Percentiles rank a stretch among this genome's conserved stretches.
phyloP scores from a whole-genome alignment of 495 filamentous ascomycete genomes.

The Tuber microsphaerosporum region DNA sequence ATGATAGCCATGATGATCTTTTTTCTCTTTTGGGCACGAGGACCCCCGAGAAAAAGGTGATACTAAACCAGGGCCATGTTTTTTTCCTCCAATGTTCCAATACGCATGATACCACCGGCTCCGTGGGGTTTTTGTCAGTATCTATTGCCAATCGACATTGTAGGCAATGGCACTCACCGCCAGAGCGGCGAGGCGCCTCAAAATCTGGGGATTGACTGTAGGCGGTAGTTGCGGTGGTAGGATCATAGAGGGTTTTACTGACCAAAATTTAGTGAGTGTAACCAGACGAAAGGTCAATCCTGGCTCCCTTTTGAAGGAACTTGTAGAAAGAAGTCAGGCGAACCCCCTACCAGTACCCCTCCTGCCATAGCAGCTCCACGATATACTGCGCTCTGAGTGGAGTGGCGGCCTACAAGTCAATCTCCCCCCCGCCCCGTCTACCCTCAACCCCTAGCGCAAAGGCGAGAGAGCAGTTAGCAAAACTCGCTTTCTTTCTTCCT shows the following conservation, averaged over 20 bases:
- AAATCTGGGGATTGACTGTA: neutral
- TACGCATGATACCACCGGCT: neutral
- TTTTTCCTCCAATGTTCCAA: conserved; percentile 2
- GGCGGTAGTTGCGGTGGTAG: neutral
- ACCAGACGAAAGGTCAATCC: conserved; percentile 7
- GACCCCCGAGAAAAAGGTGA: neutral
- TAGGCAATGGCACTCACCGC: conserved; percentile 32
- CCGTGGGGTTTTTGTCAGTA: conserved; percentile 10
- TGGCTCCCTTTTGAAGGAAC: neutral
- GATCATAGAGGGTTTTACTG: neutral
- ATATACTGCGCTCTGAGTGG: neutral
- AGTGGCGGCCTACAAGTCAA: neutral
- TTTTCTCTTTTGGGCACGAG: neutral
- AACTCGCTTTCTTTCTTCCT: neutral
- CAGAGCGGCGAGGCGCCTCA: conserved; percentile 24
- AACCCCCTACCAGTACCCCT: neutral
- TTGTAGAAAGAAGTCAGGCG: neutral
- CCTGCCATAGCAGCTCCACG: neutral
- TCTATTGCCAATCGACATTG: conserved; percentile 12
- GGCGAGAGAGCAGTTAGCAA: neutral
- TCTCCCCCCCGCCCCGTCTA: neutral
- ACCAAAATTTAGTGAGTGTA: conserved; percentile 3
- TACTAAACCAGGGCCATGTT: neutral
- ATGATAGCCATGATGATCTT: neutral
- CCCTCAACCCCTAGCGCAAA: neutral